Base-by-base conservation (phyloP, 2,329 filamentous ascomycete genomes). In the Fusarium secorum region DNA sequence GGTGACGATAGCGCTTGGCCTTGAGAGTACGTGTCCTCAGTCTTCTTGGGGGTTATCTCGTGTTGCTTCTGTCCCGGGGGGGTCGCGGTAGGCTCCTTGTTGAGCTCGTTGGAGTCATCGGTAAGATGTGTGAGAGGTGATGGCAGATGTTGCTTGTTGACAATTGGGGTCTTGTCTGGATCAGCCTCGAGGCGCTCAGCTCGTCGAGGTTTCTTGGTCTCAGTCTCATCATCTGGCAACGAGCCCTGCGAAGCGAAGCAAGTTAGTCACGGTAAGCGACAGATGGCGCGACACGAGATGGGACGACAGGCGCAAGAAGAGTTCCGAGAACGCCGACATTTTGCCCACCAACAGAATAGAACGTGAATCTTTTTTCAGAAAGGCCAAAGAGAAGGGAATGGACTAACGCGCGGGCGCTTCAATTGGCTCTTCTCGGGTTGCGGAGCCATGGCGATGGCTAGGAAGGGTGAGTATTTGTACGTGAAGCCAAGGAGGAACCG, bases 191-290 rank as follows among this genome's bases (percentile, higher is more conserved):
- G 83, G 68, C 93, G 90, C 72, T 93, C 86, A 46, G 93, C 94
- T 63, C 93, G 90, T 70, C 95, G 91, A 65, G 92, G 90, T 81
- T 97, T 97, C 87, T 98, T 98, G 70, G 87, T 83, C 68, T 94
- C 91, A 70, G 86, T 85, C 69, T 86, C 83, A 74, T 88, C 85
- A 60, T 91, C 88, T 74, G 88, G 90, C 55, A 87, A 84, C 44
- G 91, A 93, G 74, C 85, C 87, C 92, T 95, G 66, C 62, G 65
- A 44, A 51, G 63, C 41, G n/a, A 46, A 35, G 26, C 32, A 60
- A 51, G 73, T 79, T 53, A 79, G 78, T 61, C 41, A 58, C 60
- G 41, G 35, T 35, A 44, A 53, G 33, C 45, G 45, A 57, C 36
- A 51, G 51, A 45, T 53, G 54, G 53, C 64, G 49, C 66, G 64